A percentile compares a stretch with the other conserved stretches of the same genome.
Conservation (phyloP, 345 rosid species). For the Moricandia moricandioides region DNA sequence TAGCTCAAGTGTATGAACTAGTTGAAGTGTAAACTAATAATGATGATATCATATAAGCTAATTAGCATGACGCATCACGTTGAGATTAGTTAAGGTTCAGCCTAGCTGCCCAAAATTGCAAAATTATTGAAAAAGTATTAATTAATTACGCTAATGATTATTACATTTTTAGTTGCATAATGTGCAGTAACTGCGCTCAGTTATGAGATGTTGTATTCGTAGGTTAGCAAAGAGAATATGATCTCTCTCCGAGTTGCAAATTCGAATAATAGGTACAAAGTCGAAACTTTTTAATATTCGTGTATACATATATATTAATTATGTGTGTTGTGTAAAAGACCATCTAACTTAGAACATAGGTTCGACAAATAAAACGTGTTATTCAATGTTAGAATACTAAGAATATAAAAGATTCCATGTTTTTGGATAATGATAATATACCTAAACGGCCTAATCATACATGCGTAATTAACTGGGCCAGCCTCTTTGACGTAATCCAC, state of each 20-base stretch:
- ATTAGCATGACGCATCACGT: background rate
- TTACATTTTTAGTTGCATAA: background rate
- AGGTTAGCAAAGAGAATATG: slow-evolving; percentile 34
- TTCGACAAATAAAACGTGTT: slow-evolving; percentile 16
- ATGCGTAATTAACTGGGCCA: background rate
- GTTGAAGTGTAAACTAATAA: background rate
- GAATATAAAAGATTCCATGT: background rate
- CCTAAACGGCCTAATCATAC: background rate
- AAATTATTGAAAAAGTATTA: background rate
- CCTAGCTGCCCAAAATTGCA: background rate
- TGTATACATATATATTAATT: background rate
- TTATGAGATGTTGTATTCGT: slow-evolving; percentile 15
- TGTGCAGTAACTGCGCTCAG: background rate
- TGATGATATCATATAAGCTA: background rate
- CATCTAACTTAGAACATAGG: background rate
- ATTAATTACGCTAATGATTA: background rate
- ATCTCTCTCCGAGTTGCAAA: slow-evolving; percentile 31
- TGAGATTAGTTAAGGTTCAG: background rate
- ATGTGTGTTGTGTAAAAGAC: slow-evolving; percentile 6
- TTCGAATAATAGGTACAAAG: slow-evolving; percentile 35
- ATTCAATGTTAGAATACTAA: slow-evolving; percentile 7
- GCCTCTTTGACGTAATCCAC: background rate
- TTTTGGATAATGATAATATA: slow-evolving; percentile 11
- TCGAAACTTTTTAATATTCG: slow-evolving; percentile 22
- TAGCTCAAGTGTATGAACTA: background rate